Base-by-base conservation (phyloP, 2,329 filamentous ascomycete species). In the Colletotrichum siamense region DNA sequence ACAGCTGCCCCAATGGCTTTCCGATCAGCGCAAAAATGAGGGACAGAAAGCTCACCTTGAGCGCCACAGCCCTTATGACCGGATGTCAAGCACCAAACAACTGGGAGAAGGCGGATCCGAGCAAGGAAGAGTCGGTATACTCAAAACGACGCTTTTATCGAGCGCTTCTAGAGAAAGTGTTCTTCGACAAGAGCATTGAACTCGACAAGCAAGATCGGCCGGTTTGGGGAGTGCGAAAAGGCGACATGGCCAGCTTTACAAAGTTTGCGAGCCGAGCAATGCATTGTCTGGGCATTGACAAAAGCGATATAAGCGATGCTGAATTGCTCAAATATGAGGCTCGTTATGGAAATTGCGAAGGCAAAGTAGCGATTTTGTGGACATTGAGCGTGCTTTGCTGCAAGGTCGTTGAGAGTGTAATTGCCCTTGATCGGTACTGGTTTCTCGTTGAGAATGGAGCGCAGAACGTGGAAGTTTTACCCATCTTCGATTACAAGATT, bases 11-110 rank as follows among this genome's bases (percentile, higher is more conserved):
- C 1, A 79, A 82, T 8, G 84, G 84, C 22, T 82, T 83, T 18
- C 79, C 82, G 18, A 84, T 90, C 71, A 89, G 86, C 4, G 79
- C 81, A 0, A 82, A 61, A 15, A 61, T 84, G 34, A 77, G 80
- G 26, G 36, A 36, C 7, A 78, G 63, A 28, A 32, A 72, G 5
- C 76, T 84, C n/a, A 64, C 36, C 5, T 69, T 84, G 30, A 83
- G 80, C 30, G 72, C 82, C 9, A 84, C 82, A 15, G 82, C 82
- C 8, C 71, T 84, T 15, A 84, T 84, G 82, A 81, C 81, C 4
- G 82, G 79, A 2, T 84, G 82, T 16, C 82, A 84, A 63, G 80
- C 82, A 9, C 82, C 82, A 2, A 82, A 82, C 64, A 84, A 83
- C n/a, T 84, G 82, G 82, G 78, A 78, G 52, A 78, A 76, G 66